Evolutionary conservation across 306 rosid genomes (phyloP).

Genomic region (Prunus mume): DNA sequence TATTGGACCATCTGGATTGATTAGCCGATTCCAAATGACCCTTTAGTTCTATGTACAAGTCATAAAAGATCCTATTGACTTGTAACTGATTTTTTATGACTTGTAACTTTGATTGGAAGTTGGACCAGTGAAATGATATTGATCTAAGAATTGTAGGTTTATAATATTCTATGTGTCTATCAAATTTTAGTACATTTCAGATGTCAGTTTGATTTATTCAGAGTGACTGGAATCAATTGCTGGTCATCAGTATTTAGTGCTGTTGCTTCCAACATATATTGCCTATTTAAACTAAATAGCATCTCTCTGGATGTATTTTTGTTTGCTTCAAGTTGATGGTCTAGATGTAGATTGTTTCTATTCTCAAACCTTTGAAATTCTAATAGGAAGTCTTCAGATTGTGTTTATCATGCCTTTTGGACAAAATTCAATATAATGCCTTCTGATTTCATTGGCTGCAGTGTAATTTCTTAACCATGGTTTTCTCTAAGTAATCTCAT

Average conservation of each 20-base stretch:
- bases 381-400: neutral
- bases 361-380: neutral
- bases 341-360: neutral
- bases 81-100: neutral
- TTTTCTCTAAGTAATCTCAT: slow-evolving; percentile 18
- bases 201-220: neutral
- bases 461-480: neutral
- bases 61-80: neutral
- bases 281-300: neutral
- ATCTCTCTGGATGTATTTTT: neutral
- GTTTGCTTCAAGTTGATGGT: neutral
- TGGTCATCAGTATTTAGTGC: neutral
- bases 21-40: neutral
- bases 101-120: neutral
- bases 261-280: neutral
- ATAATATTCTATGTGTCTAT: neutral
- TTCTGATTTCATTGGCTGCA: neutral
- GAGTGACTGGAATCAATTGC: too few species aligned
- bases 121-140: neutral
- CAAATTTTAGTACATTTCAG: neutral
- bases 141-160: neutral
- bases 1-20: neutral
- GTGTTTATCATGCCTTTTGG: neutral
- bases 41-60: neutral
- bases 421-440: neutral